Evolutionary conservation across 2,329 filamentous ascomycete genomes (phyloP), one percentile per base, ranked within the genome.

Genomic region (Xylaria sp.): DNA sequence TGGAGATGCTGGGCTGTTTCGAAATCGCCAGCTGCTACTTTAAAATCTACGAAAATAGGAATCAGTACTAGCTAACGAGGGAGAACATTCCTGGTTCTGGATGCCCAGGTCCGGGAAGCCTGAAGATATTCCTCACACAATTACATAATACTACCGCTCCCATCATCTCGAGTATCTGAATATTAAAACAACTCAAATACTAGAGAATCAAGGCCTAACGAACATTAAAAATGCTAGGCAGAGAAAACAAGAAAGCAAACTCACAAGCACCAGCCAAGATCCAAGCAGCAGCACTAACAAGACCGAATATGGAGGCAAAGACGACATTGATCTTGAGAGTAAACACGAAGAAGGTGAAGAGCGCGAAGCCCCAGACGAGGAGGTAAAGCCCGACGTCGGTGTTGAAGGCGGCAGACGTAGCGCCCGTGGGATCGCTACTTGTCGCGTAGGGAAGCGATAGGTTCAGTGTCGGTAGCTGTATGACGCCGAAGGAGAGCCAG

Each of bases 301-400:
- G 78, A 3, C 81, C 73, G 64, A 86, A 86, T 60, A 87, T 86
- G 1, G 77, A 62, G 0, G 83, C 82, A 66, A 86, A 85, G 1
- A 86, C 81, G 2, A 76, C 70, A 71, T 86, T 86, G 57, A 85
- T 85, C 74, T 82, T 81, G 20, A 84, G 76, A 0, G 84, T 83
- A 68, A 86, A 86, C 55, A 86, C 75, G 73, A 83, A 85, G 65
- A 84, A 85, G 0, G 84, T 86, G 32, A 83, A 80, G 18, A 86
- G 75, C 10, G 83, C 84, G 48, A 86, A 86, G 0, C 84, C 84
- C 69, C 84, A 86, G 4, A 85, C 82, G 5, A 86, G 76, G 4
- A 86, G 76, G 71, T 86, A 86, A 4, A 87, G 70, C 0, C 79
- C 84, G 30, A 87, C 77, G 1, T 80, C 82, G 0, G 82, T 78